Percentiles rank a stretch among this genome's conserved stretches.
These are phyloP conservation scores for Rhizophora mangle DNA, from an alignment of 345 rosid species.

Conservation along the genomic window DNA sequence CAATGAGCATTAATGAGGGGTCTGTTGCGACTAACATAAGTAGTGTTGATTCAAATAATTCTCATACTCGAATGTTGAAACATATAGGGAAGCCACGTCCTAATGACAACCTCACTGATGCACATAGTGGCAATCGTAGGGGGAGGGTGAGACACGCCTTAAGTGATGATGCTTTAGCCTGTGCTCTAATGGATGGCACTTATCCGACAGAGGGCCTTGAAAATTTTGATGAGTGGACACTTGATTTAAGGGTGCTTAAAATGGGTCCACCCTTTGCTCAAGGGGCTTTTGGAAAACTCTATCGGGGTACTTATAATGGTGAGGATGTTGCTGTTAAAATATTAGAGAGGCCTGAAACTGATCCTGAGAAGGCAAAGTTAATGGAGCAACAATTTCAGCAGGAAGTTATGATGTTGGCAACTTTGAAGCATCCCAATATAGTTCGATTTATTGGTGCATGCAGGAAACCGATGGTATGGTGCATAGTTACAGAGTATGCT, in stretches of 20 bases:
- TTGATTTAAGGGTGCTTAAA: slow-evolving; percentile 38
- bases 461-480: slow-evolving; percentile 46
- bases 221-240: slow-evolving; percentile 42
- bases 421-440: slow-evolving; percentile 40
- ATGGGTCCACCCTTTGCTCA: slow-evolving; percentile 48
- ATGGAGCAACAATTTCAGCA: slow-evolving; percentile 49
- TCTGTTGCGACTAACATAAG: slow-evolving; percentile 38
- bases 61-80: slow-evolving; percentile 20
- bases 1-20: slow-evolving; percentile 26
- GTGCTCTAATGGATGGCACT: slow-evolving; percentile 38
- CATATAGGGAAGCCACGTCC: slow-evolving; percentile 13
- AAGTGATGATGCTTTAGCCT: slow-evolving; percentile 41
- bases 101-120: slow-evolving; percentile 31
- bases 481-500: slow-evolving; percentile 49
- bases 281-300: slow-evolving; percentile 49
- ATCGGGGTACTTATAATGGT: slow-evolving; percentile 41
- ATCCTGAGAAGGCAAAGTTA: slow-evolving; percentile 31
- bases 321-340: slow-evolving; percentile 48
- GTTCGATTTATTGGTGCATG: slow-evolving; percentile 44
- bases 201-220: slow-evolving; percentile 35
- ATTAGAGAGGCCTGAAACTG: slow-evolving; percentile 43
- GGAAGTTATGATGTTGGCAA: slow-evolving; percentile 46
- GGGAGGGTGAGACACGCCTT: slow-evolving; percentile 34
- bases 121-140: slow-evolving; percentile 31
- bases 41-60: slow-evolving; percentile 40